phyloP scores from a whole-genome alignment of 2,329 filamentous ascomycete genomes.

The Calonectria naviculata region DNA sequence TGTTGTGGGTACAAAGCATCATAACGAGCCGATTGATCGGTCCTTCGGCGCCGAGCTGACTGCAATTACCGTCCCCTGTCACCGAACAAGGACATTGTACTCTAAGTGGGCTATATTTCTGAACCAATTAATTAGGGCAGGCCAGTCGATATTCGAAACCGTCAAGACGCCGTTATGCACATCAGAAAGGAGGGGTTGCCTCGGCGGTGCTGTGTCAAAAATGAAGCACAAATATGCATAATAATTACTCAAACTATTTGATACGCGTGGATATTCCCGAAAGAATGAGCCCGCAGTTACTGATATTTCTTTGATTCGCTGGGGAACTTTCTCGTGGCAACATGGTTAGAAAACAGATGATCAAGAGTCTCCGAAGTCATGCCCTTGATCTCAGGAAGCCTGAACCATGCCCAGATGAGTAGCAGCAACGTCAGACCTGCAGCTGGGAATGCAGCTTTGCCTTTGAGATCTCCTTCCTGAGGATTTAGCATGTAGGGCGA shows the following conservation, averaged over 20 bases:
- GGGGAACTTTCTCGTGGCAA: not conserved
- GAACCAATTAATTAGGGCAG: no score
- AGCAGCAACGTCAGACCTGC: constrained; percentile 4
- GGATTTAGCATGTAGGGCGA: constrained; percentile 22
- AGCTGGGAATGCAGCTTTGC: constrained; percentile 16
- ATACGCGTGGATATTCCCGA: no score
- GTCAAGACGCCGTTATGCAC: no score
- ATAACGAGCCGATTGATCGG: not conserved
- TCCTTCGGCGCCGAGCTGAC: not conserved
- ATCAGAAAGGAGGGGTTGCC: no score
- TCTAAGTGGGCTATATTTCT: no score
- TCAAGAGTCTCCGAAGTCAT: constrained; percentile 3
- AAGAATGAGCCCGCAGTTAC: not conserved
- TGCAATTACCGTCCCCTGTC: not conserved
- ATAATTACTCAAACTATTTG: no score
- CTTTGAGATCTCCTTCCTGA: constrained; percentile 8
- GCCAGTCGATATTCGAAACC: no score
- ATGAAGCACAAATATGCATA: not conserved
- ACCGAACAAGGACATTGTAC: no score
- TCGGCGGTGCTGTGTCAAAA: no score
- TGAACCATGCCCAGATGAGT: constrained; percentile 13
- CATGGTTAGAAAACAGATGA: not conserved
- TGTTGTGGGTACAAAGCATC: not conserved
- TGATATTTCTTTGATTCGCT: not conserved
- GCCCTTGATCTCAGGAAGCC: constrained; percentile 19